Evolutionary conservation across 129 eudicot genomes (phyloP).

Genomic region (Flaveria sonorensis): DNA sequence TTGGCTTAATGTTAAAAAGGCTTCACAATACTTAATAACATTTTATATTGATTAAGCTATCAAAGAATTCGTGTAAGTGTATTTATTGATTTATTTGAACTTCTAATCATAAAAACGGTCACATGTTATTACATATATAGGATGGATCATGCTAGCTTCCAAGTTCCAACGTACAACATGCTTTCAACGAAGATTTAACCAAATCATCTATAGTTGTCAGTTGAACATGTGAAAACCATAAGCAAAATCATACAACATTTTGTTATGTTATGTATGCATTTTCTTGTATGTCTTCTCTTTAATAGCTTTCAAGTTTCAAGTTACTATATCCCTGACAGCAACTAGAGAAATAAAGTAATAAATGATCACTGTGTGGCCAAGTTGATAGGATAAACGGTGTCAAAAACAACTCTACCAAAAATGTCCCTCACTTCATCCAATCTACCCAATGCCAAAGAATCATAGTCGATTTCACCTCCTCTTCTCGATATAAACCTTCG

Average conservation of each 20-base stretch:
- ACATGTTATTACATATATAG: too few relatives aligned
- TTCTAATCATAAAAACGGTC: too few relatives aligned
- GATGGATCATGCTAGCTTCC: too few relatives aligned
- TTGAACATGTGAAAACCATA: not conserved
- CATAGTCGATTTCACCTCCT: constrained; percentile 63
- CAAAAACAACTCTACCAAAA: constrained; percentile 85
- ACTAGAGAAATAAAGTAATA: constrained; percentile 4
- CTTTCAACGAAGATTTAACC: too few relatives aligned
- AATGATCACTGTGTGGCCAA: constrained; percentile 16
- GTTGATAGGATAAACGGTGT: constrained; percentile 57
- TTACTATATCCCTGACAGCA: not conserved
- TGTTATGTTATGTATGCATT: not conserved
- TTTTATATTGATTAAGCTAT: too few relatives aligned
- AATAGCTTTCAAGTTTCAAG: not conserved
- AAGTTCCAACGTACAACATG: too few relatives aligned
- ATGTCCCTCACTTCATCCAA: constrained; percentile 67
- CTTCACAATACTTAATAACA: not conserved
- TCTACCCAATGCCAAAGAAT: constrained; percentile 64
- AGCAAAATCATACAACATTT: not conserved
- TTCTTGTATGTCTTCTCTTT: not conserved
- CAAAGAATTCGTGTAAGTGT: too few relatives aligned
- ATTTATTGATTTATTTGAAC: too few relatives aligned
- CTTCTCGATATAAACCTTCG: constrained; percentile 48
- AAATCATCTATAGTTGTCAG: too few relatives aligned
- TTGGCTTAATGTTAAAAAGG: not conserved